Evolutionary conservation across 495 filamentous ascomycete genomes (phyloP).

Genomic region (Letharia columbiana): DNA sequence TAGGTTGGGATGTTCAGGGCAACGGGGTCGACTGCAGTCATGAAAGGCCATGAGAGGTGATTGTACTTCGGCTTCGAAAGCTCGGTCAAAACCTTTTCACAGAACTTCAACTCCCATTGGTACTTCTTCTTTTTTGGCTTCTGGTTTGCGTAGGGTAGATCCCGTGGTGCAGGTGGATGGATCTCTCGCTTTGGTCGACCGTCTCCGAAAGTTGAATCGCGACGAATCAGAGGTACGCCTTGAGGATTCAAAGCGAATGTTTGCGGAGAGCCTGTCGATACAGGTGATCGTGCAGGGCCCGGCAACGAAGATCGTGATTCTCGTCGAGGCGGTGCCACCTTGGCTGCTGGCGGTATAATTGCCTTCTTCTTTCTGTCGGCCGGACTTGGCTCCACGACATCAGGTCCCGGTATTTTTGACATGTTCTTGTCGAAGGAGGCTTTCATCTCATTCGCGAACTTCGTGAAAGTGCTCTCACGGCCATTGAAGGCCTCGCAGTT

Average conservation of each 20-base stretch:
- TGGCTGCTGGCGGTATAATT: constrained; percentile 32
- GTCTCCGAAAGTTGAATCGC: constrained; percentile 68
- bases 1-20: constrained; percentile 91
- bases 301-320: constrained; percentile 43
- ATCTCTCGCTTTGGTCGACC: constrained; percentile 89
- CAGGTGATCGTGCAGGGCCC: constrained; percentile 29
- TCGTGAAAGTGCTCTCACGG: constrained; percentile 57
- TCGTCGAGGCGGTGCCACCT: constrained; percentile 44
- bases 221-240: constrained; percentile 84
- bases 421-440: constrained; percentile 54
- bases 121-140: constrained; percentile 91
- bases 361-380: constrained; percentile 55
- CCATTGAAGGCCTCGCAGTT: constrained; percentile 83
- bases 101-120: constrained; percentile 81
- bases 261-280: constrained; percentile 42
- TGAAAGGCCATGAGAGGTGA: constrained; percentile 58
- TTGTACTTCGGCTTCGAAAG: constrained; percentile 65
- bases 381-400: constrained; percentile 43
- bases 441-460: constrained; percentile 51
- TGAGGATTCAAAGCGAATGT: constrained; percentile 78
- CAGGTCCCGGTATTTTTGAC: constrained; percentile 40
- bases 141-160: constrained; percentile 71
- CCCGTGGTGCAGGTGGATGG: constrained; percentile 77
- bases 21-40: constrained; percentile 81
- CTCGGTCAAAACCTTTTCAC: constrained; percentile 71